Percentiles rank a stretch among this genome's conserved stretches.
These are phyloP conservation scores for Eucalyptus globulus DNA, from an alignment of 345 rosid genomes.

Conservation along the genomic window DNA sequence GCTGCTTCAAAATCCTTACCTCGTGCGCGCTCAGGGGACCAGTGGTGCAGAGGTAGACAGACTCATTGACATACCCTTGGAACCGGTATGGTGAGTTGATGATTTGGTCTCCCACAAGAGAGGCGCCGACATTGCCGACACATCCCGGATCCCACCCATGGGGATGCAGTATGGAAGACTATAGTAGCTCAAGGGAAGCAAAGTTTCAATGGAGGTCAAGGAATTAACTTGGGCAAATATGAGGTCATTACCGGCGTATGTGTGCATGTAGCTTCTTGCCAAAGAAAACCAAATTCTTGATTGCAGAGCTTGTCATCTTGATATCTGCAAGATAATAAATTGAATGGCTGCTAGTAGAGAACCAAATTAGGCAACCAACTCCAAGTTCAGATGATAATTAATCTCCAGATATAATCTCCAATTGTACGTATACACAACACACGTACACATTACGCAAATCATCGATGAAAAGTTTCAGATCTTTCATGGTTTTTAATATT, in stretches of 20 bases:
- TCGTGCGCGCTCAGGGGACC: not conserved
- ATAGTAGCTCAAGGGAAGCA: constrained; percentile 80
- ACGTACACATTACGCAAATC: not conserved
- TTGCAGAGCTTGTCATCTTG: not conserved
- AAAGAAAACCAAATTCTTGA: constrained; percentile 20
- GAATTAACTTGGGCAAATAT: constrained; percentile 73
- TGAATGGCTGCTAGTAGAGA: not conserved
- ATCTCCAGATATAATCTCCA: not conserved
- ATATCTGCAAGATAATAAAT: not conserved
- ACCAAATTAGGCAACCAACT: not conserved
- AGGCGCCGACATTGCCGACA: not conserved
- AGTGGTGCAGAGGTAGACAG: constrained; percentile 1
- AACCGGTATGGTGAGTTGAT: not conserved
- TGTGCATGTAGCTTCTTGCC: constrained; percentile 87
- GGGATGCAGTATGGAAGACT: constrained; percentile 32
- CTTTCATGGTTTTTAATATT: not conserved
- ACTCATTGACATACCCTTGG: not conserved
- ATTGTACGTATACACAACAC: not conserved
- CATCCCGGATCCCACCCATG: not conserved
- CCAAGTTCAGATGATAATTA: not conserved
- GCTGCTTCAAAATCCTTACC: constrained; percentile 4
- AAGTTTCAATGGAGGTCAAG: constrained; percentile 81
- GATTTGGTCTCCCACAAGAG: not conserved
- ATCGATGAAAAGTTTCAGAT: not conserved
- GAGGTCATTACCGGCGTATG: constrained; percentile 39